These are phyloP conservation scores for Solioccasus polychromus DNA, from an alignment of 768 basidiomycete species.

Conservation along the genomic window DNA sequence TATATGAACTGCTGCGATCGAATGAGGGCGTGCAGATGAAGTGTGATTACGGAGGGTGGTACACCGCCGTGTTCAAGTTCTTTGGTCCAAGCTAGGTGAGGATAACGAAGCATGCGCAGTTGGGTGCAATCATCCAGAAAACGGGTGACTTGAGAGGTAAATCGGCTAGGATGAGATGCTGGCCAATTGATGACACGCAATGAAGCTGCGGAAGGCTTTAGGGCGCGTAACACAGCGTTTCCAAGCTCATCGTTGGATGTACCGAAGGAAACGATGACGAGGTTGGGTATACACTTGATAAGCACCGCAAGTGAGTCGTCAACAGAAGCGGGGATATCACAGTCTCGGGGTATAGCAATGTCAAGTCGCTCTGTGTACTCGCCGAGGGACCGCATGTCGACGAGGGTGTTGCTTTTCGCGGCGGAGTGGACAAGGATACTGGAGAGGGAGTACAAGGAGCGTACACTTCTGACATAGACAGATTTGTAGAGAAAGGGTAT, in stretches of 20 bases:
- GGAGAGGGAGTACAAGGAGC: constrained; percentile 19
- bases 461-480: constrained; percentile 18
- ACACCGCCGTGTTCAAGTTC: neutral
- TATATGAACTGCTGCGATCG: neutral
- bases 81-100: constrained; percentile 12
- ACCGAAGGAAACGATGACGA: constrained; percentile 22
- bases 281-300: constrained; percentile 16
- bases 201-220: constrained; percentile 13
- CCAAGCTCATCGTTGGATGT: neutral
- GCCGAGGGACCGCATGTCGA: constrained; percentile 15
- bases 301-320: constrained; percentile 8
- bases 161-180: too few relatives aligned
- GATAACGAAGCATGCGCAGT: too few relatives aligned
- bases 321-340: neutral
- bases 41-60: constrained; percentile 14
- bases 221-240: constrained; percentile 11
- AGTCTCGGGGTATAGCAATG: constrained; percentile 23
- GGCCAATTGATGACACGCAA: constrained; percentile 10
- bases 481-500: constrained; percentile 23
- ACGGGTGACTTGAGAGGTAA: too few relatives aligned
- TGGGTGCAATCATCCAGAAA: too few relatives aligned
- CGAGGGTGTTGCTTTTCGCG: constrained; percentile 8
- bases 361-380: constrained; percentile 25
- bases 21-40: constrained; percentile 4
- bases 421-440: constrained; percentile 11